Conservation (phyloP, 2,329 filamentous ascomycete species). For the Penicillium verrucosum region DNA sequence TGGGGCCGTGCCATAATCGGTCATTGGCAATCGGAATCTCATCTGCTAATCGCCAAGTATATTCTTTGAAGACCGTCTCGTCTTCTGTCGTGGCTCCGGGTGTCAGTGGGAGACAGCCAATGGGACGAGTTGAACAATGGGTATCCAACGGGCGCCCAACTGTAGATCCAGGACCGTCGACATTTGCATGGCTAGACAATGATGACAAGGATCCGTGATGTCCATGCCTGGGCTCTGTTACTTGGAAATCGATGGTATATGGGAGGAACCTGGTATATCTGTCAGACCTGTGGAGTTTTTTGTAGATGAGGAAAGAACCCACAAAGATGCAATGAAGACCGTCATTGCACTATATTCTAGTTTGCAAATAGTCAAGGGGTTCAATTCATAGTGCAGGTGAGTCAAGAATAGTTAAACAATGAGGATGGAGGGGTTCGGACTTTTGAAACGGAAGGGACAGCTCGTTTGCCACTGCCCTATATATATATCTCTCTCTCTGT, state of each 20-base stretch:
- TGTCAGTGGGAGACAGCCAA: constrained; percentile 28
- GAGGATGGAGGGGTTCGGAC: neutral
- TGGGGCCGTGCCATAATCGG: constrained; percentile 38
- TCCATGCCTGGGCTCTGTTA: constrained; percentile 20
- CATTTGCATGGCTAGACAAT: constrained; percentile 21
- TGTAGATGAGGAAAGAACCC: constrained; percentile 9
- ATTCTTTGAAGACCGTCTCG: constrained; percentile 40
- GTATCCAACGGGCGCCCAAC: constrained; percentile 25
- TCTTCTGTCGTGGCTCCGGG: constrained; percentile 40
- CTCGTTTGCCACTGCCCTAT: neutral
- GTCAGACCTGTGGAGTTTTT: neutral
- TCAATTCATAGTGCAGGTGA: neutral
- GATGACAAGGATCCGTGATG: constrained; percentile 26
- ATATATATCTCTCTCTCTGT: neutral
- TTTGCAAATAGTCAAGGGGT: neutral
- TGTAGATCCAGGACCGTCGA: constrained; percentile 22
- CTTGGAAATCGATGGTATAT: constrained; percentile 37
- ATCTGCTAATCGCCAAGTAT: constrained; percentile 26
- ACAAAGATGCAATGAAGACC: constrained; percentile 37
- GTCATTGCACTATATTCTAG: constrained; percentile 25
- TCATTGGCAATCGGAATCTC: constrained; percentile 31
- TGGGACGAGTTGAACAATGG: constrained; percentile 13
- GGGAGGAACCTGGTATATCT: constrained; percentile 33
- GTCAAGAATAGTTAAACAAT: neutral
- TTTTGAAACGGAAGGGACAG: neutral